A percentile compares a stretch with the other conserved stretches of the same genome.
These are phyloP conservation scores for Cudoniella acicularis DNA, from an alignment of 495 filamentous ascomycete species.

Conservation along the genomic window DNA sequence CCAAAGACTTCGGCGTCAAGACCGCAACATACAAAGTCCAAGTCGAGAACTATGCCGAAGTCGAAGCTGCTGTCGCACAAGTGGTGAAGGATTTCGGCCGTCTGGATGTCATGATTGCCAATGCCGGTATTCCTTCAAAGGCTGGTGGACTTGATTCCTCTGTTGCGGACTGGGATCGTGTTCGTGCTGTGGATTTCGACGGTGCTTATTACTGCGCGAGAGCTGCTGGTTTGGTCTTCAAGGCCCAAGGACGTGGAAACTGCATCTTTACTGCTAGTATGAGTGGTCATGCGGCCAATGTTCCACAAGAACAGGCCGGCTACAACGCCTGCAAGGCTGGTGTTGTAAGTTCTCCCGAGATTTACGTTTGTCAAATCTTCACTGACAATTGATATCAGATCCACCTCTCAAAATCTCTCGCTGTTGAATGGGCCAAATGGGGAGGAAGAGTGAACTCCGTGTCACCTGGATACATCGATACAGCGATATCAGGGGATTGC, in stretches of 20 bases:
- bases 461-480: conserved; percentile 74
- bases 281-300: conserved; percentile 65
- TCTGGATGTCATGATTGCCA: conserved; percentile 62
- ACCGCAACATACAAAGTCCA: conserved; percentile 59
- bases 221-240: conserved; percentile 58
- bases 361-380: too few species aligned
- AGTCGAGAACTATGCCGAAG: conserved; percentile 46
- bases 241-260: conserved; percentile 51
- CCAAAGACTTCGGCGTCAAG: conserved; percentile 54
- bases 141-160: conserved; percentile 56
- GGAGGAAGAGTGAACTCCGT: conserved; percentile 63
- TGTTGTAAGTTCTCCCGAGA: conserved; percentile 37
- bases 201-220: conserved; percentile 65
- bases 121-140: conserved; percentile 61
- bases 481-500: conserved; percentile 70
- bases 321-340: conserved; percentile 74
- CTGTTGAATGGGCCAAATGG: conserved; percentile 74
- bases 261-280: conserved; percentile 61
- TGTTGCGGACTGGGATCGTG: conserved; percentile 60
- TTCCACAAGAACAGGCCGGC: conserved; percentile 68
- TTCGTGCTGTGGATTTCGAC: conserved; percentile 56
- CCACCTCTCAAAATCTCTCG: conserved; percentile 47
- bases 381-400: conserved; percentile 60
- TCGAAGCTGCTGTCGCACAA: conserved; percentile 41
- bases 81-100: conserved; percentile 59